phyloP scores from a whole-genome alignment of 257 asterid species.

The Solanum clarkiae region DNA sequence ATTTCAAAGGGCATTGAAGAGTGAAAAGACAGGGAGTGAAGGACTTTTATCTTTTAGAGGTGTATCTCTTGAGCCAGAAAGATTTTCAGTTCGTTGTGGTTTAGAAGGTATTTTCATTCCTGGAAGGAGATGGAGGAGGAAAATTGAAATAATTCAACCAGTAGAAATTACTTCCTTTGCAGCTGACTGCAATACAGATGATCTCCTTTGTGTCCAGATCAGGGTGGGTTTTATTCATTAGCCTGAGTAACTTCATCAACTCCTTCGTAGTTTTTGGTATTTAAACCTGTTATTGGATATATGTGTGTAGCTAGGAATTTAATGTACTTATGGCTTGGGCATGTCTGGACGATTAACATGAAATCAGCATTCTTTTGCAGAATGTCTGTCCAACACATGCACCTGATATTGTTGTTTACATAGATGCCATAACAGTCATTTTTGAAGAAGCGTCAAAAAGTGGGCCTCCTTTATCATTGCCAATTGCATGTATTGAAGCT shows the following conservation, averaged over 20 bases:
- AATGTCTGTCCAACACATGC: slow-evolving; percentile 70
- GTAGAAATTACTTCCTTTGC: slow-evolving; percentile 68
- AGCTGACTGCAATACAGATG: slow-evolving; percentile 85
- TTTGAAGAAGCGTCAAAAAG: slow-evolving; percentile 87
- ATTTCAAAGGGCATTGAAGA: slow-evolving; percentile 39
- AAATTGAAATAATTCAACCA: slow-evolving; percentile 87
- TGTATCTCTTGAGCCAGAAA: slow-evolving; percentile 80
- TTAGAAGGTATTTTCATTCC: slow-evolving; percentile 93
- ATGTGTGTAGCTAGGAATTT: neutral
- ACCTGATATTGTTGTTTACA: slow-evolving; percentile 61
- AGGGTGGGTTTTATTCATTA: slow-evolving; percentile 38
- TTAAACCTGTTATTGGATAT: neutral
- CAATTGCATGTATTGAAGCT: slow-evolving; percentile 84
- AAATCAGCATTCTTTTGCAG: slow-evolving; percentile 40
- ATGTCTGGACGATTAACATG: neutral
- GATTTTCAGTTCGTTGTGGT: slow-evolving; percentile 94
- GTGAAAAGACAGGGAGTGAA: slow-evolving; percentile 44
- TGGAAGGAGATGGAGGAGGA: slow-evolving; percentile 95
- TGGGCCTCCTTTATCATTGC: slow-evolving; percentile 67
- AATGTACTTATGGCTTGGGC: neutral
- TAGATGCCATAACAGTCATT: slow-evolving; percentile 79
- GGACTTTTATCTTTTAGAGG: slow-evolving; percentile 89
- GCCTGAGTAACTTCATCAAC: neutral
- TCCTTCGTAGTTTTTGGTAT: neutral
- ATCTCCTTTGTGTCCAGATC: slow-evolving; percentile 85